Evolutionary conservation across 129 eudicot species (phyloP), one percentile per base, ranked within the genome.

Genomic region (Arctium lappa): DNA sequence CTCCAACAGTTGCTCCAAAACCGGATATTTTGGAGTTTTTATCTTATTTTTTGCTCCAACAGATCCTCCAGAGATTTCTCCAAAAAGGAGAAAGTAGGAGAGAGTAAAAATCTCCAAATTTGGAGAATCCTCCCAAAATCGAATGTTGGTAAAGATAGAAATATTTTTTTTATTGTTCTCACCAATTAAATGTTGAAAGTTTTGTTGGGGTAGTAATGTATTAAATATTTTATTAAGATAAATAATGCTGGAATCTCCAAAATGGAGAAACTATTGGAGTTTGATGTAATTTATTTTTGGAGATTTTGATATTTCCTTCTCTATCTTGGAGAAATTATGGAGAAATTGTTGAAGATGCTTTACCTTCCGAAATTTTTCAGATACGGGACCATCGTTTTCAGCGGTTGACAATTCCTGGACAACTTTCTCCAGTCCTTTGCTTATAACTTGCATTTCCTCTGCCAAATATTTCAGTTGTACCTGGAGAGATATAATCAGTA

Each of bases 391-490:
- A 84, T 94, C 98, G 80, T 83, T 87, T 86, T 94, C 98, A 37
- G 97, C 89, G 85, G 86, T 72, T 46, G 98, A 86, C 84, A 94
- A 84, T 86, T 94, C 98, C 81, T 92, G 97, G 82, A 89, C 89
- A 80, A 94, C 90, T 86, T 91, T 94, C 86, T 94, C 98, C 10
- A 94, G 92, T 69, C 98, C 98, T 91, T 94, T 94, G 86, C 86
- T 94, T 42, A 94, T 88, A 42, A 95, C 89, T 89, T 92, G 98
- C 98, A 94, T 94, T 86, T 94, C 98, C 89, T 94, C 98, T 27
- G 98, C 98, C 86, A 94, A 86, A 78, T 75, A 89, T 83, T 88
- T 92, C 79, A 94, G 74, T 91, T 92, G 98, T 56, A 94, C 88
- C 98, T 94, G 88, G 48, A 81, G 8, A 65, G 27, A 40, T 81